Evolutionary conservation across 495 filamentous ascomycete species (phyloP), one percentile per base, ranked within the genome.

Genomic region (Trypethelium eluteriae): DNA sequence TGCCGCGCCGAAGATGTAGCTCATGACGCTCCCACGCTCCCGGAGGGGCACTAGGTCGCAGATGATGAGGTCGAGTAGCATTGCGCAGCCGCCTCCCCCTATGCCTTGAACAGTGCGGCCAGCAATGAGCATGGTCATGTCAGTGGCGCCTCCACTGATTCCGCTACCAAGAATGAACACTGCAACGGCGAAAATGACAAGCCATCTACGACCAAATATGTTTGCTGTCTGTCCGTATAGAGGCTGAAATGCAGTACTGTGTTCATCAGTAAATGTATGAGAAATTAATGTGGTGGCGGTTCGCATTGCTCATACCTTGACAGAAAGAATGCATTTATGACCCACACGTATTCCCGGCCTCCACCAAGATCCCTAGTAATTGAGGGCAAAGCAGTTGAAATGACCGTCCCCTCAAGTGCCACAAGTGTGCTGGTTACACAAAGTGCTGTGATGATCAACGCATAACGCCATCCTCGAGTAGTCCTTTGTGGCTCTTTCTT

Each of bases 321-420:
- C 0, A 82, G 70, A 46, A 81, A 69, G 67, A 76, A 83, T 2
- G 63, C 71, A 63, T 80, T 80, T 12, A 67, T 70, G n/a, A 78
- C 66, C 80, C 80, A 83, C 57, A 83, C 68, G 65, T 81, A 84
- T 44, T 53, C 44, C 0, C 73, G 66, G 0, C 74, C 76, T 6
- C 69, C 70, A 18, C 68, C 46, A 25, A 84, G 67, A 0, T 74
- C 75, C 3, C 46, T 47, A 0, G 68, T 68, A 56, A 83, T 79
- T 12, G 68, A 69, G 4, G 82, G 81, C 39, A 82, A 70, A 1
- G 79, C 75, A 0, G 76, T 81, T 2, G 78, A 70, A 7, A 77
- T 70, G 68, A 84, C 73, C 0, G 78, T 75, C 35, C 64, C 74
- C 32, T 82, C 81, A 1, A 84, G 68, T 14, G 77, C 73, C 0